Evolutionary conservation across 2,329 filamentous ascomycete species (phyloP), one percentile per base, ranked within the genome.

Genomic region (Stenocarpella maydis): DNA sequence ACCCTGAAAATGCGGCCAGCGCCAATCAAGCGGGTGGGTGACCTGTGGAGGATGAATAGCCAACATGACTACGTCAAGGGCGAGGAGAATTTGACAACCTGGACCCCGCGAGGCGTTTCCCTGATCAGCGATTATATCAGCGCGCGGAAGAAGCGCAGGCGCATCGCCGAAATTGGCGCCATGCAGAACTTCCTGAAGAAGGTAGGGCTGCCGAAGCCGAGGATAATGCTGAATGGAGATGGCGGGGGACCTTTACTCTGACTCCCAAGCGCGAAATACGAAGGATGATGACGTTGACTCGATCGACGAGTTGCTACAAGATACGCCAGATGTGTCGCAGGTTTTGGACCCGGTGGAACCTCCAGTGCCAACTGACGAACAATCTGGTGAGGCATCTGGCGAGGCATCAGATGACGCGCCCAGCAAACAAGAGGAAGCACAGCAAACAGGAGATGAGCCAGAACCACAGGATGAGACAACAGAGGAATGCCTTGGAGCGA

Each of bases 11-110:
- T 98, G 79, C 91, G 94, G 37, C 96, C 96, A 0, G 91, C 93
- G 9, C 94, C 94, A 3, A 94, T 97, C 63, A 98, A 98, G 80
- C 89, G 93, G 55, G 93, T 94, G 0, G 94, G 94, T 3, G 96
- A 99, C 78, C 85, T 99, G 15, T 99, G 96, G 96, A 90, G 96
- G 67, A 94, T 98, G 90, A 97, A 94, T 79, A 98, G 95, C 19
- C 91, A 93, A 70, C 92, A 97, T 75, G 94, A 97, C 78, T 98
- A 98, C 77, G 93, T 99, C 75, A 98, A 97, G 79, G 96, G 96
- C 67, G 95, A 99, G 80, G 96, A 99, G 79, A 87, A 91, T 60
- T 84, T 99, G 47, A 90, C 86, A 2, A 90, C 90, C 68, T 99
- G 96, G 96, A 90, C 91, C 9, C 95, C 96, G 2, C 88, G 96